phyloP scores from a whole-genome alignment of 768 basidiomycete genomes.

The Suillus fuscotomentosus region DNA sequence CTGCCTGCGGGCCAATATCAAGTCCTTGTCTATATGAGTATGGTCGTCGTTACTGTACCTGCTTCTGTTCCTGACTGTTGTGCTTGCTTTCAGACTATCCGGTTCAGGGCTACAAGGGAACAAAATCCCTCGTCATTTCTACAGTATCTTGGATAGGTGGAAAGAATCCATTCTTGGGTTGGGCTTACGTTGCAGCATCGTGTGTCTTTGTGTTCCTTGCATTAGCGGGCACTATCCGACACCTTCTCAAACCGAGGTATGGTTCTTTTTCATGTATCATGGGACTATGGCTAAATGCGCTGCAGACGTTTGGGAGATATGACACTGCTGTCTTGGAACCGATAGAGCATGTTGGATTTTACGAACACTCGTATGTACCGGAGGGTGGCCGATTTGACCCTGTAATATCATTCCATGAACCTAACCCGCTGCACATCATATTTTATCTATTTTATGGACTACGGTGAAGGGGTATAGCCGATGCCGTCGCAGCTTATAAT shows the following conservation, averaged over 20 bases:
- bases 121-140: slow-evolving; percentile 95
- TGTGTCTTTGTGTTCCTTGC: slow-evolving; percentile 86
- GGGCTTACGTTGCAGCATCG: slow-evolving; percentile 93
- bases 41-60: slow-evolving; percentile 29
- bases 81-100: slow-evolving; percentile 73
- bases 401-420: slow-evolving; percentile 22
- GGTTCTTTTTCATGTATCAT: slow-evolving; percentile 15
- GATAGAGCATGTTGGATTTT: slow-evolving; percentile 26
- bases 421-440: slow-evolving; percentile 12
- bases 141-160: slow-evolving; percentile 99
- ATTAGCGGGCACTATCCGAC: slow-evolving; percentile 84
- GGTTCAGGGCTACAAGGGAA: slow-evolving; percentile 86
- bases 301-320: slow-evolving; percentile 81
- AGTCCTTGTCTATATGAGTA: slow-evolving; percentile 80
- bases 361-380: slow-evolving; percentile 15
- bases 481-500: slow-evolving; percentile 65
- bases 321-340: slow-evolving; percentile 85
- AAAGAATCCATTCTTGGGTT: slow-evolving; percentile 97
- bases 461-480: slow-evolving; percentile 41
- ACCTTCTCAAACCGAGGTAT: slow-evolving; percentile 90
- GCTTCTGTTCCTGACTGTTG: slow-evolving; percentile 5
- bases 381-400: slow-evolving; percentile 11
- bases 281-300: slow-evolving; percentile 6
- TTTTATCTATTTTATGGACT: slow-evolving; percentile 19
- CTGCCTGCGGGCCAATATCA: slow-evolving; percentile 75